phyloP scores from a whole-genome alignment of 1,284 basidiomycete genomes.

The Ustilago sp. region DNA sequence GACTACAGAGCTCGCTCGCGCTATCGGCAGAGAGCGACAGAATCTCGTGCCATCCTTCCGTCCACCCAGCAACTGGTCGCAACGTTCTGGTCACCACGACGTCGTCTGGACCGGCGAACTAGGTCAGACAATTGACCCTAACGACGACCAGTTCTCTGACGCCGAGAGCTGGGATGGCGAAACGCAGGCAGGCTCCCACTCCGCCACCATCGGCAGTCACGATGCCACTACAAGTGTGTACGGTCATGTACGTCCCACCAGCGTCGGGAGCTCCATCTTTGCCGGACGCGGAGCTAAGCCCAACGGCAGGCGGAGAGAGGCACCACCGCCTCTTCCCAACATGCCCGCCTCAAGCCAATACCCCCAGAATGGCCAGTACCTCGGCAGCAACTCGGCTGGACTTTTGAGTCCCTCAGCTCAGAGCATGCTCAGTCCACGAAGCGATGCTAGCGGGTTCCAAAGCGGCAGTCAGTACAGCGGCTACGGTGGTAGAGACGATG shows the following conservation, averaged over 20 bases:
- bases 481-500: slow-evolving; percentile 18
- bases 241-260: slow-evolving; percentile 48
- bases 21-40: slow-evolving; percentile 40
- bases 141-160: slow-evolving; percentile 58
- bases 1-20: slow-evolving; percentile 42
- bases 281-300: slow-evolving; percentile 47
- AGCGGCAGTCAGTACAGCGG: slow-evolving; percentile 44
- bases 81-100: slow-evolving; percentile 41
- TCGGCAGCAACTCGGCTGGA: slow-evolving; percentile 16
- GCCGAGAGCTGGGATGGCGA: slow-evolving; percentile 57
- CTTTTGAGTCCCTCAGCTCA: slow-evolving; percentile 34
- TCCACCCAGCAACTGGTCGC: slow-evolving; percentile 49
- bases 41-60: slow-evolving; percentile 36
- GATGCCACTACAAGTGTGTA: slow-evolving; percentile 36
- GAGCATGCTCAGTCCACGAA: slow-evolving; percentile 32
- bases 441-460: slow-evolving; percentile 43
- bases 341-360: slow-evolving; percentile 16
- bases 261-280: slow-evolving; percentile 60
- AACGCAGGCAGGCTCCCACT: slow-evolving; percentile 25
- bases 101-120: slow-evolving; percentile 55
- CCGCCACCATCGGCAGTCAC: slow-evolving; percentile 23
- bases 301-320: slow-evolving; percentile 35
- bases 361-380: slow-evolving; percentile 11
- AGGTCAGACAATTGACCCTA: slow-evolving; percentile 5
- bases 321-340: slow-evolving; percentile 45